Base-by-base conservation (phyloP, 306 rosid species). In the Malus sieversii region DNA sequence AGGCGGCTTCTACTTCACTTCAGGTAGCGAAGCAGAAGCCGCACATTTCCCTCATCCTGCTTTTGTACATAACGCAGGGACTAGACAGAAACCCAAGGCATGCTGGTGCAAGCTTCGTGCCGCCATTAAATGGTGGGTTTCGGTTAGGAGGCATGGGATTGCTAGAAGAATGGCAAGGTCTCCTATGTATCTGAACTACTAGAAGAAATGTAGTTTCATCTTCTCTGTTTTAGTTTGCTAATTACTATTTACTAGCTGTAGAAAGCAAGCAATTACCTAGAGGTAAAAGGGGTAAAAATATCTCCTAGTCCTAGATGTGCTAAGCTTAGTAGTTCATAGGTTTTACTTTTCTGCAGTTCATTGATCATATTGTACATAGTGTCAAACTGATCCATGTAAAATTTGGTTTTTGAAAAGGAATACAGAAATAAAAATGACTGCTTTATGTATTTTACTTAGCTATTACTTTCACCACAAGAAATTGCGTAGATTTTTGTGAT, bases 81-180 rank as follows among this genome's bases (percentile, higher is more conserved):
- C 15, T 22, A 82, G 69, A 61, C 88, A 81, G 72, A 88, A 86
- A 68, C 75, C 83, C 18, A 91, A 79, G 83, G 92, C 83, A 42
- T 74, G 77, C 62, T 83, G 90, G 90, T 80, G 75, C 44, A 88
- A 78, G 83, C 71, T 88, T 68, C 72, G 55, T 15, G 81, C 73
- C 32, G 80, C 73, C 68, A 44, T 89, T 73, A 88, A 78, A 27
- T 27, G 29, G 84, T 77, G 79, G 66, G 57, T 88, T 66, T 77
- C 79, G 6, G 77, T 80, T 5, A 74, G 73, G 78, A 82, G 9
- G 15, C 6, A 66, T 66, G 27, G 42, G 22, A 87, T 83, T 74
- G 81, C 29, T 27, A 27, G 29, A 27, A 27, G 29, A 27, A 16
- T 48, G 22, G 81, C 84, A 25, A 63, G 72, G 35, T 6, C 53